Percentiles rank a stretch among this genome's conserved stretches.
Conservation (phyloP, 495 filamentous ascomycete species). For the Trichoderma virens region DNA sequence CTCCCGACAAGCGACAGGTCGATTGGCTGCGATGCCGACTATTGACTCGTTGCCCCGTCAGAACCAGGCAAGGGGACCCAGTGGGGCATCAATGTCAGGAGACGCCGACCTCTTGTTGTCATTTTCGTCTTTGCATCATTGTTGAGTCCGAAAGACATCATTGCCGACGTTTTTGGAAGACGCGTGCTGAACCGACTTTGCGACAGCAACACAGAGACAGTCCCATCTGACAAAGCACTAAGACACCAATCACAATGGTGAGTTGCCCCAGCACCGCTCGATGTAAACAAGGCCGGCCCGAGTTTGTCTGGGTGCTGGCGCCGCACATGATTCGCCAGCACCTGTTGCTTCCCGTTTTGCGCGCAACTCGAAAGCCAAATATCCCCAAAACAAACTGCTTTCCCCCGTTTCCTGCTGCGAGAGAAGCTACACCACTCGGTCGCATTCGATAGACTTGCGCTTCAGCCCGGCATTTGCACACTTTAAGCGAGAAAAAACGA, state of each 20-base stretch:
- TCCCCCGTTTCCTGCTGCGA: neutral
- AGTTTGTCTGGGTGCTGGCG: neutral
- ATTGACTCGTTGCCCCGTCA: constrained; percentile 12
- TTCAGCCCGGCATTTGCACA: neutral
- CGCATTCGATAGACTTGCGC: neutral
- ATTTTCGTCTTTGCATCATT: neutral
- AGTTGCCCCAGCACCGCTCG: constrained; percentile 6
- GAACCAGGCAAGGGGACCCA: neutral
- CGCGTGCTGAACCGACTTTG: neutral
- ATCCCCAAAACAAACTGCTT: neutral
- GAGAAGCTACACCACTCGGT: neutral
- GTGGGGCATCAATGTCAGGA: neutral
- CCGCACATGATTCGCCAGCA: constrained; percentile 7
- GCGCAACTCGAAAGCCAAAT: neutral
- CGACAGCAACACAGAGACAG: neutral
- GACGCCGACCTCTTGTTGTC: constrained; percentile 7
- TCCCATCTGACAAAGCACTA: neutral
- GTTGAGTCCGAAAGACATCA: neutral
- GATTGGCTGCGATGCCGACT: constrained; percentile 1
- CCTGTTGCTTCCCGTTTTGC: constrained; percentile 3
- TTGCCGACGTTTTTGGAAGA: neutral
- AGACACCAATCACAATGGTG: constrained; percentile 5
- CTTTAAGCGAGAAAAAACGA: neutral
- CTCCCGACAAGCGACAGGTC: neutral
- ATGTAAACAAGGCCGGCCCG: neutral